These are phyloP conservation scores for Dioszegia crocea DNA, from an alignment of 768 basidiomycete species.

Conservation along the genomic window DNA sequence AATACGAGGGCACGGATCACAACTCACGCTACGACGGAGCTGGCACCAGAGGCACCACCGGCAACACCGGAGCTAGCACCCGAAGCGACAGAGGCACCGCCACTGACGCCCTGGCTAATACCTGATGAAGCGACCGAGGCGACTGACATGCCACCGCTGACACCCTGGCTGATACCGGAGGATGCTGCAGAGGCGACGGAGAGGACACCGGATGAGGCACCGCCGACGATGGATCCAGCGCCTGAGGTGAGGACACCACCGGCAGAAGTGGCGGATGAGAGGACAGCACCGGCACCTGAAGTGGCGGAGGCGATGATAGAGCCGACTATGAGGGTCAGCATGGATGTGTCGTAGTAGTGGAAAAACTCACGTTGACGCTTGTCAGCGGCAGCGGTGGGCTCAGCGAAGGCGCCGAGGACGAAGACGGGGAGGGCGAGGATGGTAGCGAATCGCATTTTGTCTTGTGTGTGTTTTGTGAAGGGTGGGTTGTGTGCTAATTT, in stretches of 20 bases:
- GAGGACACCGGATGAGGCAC: background rate
- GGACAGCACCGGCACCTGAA: background rate
- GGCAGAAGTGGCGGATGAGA: background rate
- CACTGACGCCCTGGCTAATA: background rate
- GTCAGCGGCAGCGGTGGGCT: background rate
- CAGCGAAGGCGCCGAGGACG: slow-evolving; percentile 7
- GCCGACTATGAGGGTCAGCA: background rate
- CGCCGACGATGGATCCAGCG: background rate
- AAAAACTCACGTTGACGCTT: slow-evolving; percentile 6
- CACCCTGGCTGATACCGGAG: background rate
- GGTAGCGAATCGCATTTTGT: slow-evolving; percentile 12
- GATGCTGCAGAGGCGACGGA: background rate
- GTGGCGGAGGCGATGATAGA: slow-evolving; percentile 1
- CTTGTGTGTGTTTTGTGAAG: background rate
- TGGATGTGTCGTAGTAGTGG: background rate
- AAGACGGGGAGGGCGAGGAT: slow-evolving; percentile 8
- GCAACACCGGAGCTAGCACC: slow-evolving; percentile 6
- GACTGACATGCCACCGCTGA: background rate
- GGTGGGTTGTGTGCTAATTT: background rate
- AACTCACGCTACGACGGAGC: background rate
- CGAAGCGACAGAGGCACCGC: slow-evolving; percentile 1
- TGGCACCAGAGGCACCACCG: slow-evolving; percentile 3
- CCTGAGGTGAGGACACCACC: background rate
- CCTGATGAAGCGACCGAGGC: background rate
- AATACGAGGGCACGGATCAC: background rate